Conservation (phyloP, 2,329 filamentous ascomycete species). For the Talaromyces sp. region DNA sequence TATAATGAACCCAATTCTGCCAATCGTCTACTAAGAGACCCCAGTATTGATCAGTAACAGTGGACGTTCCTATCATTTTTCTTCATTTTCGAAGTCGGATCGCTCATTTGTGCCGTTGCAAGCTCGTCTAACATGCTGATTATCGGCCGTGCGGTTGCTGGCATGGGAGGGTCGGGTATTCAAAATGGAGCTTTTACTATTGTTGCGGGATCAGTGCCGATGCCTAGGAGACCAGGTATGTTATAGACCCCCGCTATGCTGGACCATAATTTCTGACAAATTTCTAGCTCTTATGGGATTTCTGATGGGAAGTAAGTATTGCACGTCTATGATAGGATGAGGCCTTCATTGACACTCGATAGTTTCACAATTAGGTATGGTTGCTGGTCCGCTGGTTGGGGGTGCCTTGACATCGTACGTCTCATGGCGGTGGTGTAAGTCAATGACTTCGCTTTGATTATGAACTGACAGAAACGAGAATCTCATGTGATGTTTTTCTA, state of each 20-base stretch:
- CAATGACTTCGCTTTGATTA: not conserved
- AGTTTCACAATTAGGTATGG: constrained; percentile 22
- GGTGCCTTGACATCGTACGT: constrained; percentile 42
- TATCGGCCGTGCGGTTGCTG: constrained; percentile 27
- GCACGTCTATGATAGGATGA: not conserved
- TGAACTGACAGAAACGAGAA: not conserved
- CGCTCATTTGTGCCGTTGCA: constrained; percentile 29
- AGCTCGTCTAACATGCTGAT: constrained; percentile 27
- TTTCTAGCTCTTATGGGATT: constrained; percentile 21
- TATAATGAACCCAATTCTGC: not conserved
- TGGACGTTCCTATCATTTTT: constrained; percentile 28
- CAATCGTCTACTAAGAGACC: not conserved
- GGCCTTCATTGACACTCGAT: not conserved
- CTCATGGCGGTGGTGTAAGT: constrained; percentile 40
- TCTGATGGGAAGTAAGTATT: constrained; percentile 25
- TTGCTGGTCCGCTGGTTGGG: constrained; percentile 42
- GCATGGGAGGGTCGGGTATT: constrained; percentile 24
- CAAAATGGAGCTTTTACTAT: constrained; percentile 26
- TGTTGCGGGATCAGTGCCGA: constrained; percentile 20
- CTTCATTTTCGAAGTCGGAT: constrained; percentile 29
- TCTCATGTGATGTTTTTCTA: not conserved
- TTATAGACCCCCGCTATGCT: not conserved
- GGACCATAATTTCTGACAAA: not conserved
- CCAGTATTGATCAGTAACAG: constrained; percentile 27
- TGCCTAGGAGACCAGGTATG: constrained; percentile 23